Conservation (phyloP, 176 grass and related monocot species). For the Triticum urartu region DNA sequence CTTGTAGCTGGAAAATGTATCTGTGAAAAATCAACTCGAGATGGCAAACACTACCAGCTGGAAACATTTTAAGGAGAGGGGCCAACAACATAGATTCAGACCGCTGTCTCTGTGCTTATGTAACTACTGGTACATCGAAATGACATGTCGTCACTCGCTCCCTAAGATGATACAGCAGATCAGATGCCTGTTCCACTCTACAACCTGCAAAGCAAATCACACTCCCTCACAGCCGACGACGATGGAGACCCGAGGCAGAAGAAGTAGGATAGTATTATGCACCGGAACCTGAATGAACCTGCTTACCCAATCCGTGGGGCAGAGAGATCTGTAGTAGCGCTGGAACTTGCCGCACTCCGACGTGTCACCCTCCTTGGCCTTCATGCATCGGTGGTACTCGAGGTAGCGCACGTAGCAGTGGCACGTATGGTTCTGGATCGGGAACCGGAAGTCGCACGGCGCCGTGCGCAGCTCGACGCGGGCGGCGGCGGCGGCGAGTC, state of each 20-base stretch:
- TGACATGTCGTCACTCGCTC: too few species aligned
- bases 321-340: neutral
- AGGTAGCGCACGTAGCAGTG: conserved; percentile 52
- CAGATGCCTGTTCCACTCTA: neutral
- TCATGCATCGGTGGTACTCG: conserved; percentile 43
- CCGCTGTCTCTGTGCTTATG: too few species aligned
- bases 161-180: neutral
- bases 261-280: neutral
- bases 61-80: too few species aligned
- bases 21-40: too few species aligned
- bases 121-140: too few species aligned
- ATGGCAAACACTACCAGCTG: too few species aligned
- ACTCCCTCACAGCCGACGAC: neutral
- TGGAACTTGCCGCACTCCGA: too few species aligned
- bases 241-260: neutral
- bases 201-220: neutral
- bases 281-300: neutral
- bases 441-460: conserved; percentile 36
- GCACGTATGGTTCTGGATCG: conserved; percentile 40
- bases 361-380: neutral
- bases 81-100: too few species aligned
- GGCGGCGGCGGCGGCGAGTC: neutral
- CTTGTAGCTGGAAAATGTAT: too few species aligned
- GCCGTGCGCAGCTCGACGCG: conserved; percentile 14
- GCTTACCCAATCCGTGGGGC: neutral